These are phyloP conservation scores for Schoenoplectus tabernaemontani DNA, from an alignment of 202 grass and related monocot genomes.

Conservation along the genomic window DNA sequence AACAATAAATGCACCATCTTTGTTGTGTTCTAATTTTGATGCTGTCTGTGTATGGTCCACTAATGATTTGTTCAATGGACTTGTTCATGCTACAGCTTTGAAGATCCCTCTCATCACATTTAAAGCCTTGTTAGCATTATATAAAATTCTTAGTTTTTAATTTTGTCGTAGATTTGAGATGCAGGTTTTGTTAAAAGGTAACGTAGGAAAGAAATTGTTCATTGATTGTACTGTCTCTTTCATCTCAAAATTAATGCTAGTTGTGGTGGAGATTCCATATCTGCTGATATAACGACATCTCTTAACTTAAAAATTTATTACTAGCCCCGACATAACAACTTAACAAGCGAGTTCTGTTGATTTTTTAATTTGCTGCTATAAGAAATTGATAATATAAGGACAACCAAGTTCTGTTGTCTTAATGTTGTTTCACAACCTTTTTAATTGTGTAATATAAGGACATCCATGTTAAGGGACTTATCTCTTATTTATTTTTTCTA, in stretches of 20 bases:
- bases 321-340: too few relatives aligned
- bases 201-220: conserved; percentile 23
- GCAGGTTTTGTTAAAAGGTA: not conserved
- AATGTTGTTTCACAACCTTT: too few relatives aligned
- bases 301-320: too few relatives aligned
- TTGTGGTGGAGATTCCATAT: conserved; percentile 16
- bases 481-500: not conserved
- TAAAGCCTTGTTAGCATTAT: not conserved
- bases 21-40: conserved; percentile 31
- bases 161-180: not conserved
- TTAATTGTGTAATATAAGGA: not conserved
- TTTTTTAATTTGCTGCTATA: too few relatives aligned
- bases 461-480: not conserved
- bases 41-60: conserved; percentile 8
- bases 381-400: too few relatives aligned
- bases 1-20: conserved; percentile 27
- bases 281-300: not conserved
- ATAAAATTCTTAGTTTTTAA: conserved; percentile 1
- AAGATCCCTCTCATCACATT: not conserved
- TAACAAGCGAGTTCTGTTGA: too few relatives aligned
- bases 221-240: conserved; percentile 29
- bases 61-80: conserved; percentile 31
- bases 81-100: conserved; percentile 12
- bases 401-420: too few relatives aligned
- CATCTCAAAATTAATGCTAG: conserved; percentile 23